These are phyloP conservation scores for Deinandra increscens DNA, from an alignment of 129 eudicot genomes.

Conservation along the genomic window DNA sequence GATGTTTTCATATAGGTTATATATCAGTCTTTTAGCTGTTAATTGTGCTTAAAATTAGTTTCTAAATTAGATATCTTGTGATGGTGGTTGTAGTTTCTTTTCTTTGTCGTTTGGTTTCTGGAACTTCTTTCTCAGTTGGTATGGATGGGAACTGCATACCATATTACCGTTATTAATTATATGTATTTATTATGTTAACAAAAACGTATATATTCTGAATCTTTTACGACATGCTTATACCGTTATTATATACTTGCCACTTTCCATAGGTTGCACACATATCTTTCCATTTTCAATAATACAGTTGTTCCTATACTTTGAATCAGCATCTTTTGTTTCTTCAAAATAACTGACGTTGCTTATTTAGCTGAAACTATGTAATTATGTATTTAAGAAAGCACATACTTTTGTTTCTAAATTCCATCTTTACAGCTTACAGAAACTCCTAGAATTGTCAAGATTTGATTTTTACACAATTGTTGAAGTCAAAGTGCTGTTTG, in stretches of 20 bases:
- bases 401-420: conserved; percentile 1
- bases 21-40: background rate
- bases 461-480: background rate
- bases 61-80: background rate
- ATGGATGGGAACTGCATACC: conserved; percentile 16
- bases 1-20: background rate
- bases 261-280: conserved; percentile 8
- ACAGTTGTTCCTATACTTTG: conserved; percentile 1
- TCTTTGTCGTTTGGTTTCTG: background rate
- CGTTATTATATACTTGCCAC: background rate
- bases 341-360: conserved; percentile 5
- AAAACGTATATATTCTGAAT: background rate
- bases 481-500: conserved; percentile 9
- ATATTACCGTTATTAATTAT: conserved; percentile 8
- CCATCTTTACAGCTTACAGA: background rate
- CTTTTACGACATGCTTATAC: conserved; percentile 6
- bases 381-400: conserved; percentile 10
- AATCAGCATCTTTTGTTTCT: background rate
- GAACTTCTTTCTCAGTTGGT: background rate
- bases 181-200: background rate
- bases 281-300: background rate
- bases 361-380: background rate
- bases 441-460: conserved; percentile 9
- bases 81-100: background rate
- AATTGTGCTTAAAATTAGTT: background rate